phyloP scores from a whole-genome alignment of 2,329 filamentous ascomycete genomes.

The Trichoderma aggressivum region DNA sequence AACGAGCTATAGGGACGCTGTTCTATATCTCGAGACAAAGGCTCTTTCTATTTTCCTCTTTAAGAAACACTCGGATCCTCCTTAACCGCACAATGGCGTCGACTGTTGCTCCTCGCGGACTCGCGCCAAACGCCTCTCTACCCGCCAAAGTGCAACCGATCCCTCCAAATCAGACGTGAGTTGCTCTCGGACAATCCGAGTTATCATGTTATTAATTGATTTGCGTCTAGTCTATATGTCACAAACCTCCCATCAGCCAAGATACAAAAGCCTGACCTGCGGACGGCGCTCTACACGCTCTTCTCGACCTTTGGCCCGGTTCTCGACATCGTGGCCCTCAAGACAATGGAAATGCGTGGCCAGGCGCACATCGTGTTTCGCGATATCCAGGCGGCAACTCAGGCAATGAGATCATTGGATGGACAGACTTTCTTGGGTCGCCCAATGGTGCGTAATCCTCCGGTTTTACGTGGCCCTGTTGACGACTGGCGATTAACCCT shows the following conservation, averaged over 20 bases:
- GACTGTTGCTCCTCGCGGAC: slow-evolving; percentile 39
- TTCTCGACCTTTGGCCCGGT: slow-evolving; percentile 93
- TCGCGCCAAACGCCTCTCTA: slow-evolving; percentile 41
- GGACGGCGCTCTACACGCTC: slow-evolving; percentile 83
- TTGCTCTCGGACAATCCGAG: slow-evolving; percentile 23
- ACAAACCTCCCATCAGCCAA: slow-evolving; percentile 83
- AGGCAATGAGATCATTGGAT: slow-evolving; percentile 86
- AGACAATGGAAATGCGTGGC: slow-evolving; percentile 88
- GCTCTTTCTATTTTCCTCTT: neutral
- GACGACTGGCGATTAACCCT: neutral
- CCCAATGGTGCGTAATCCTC: slow-evolving; percentile 64
- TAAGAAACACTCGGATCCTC: neutral
- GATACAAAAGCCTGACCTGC: slow-evolving; percentile 82
- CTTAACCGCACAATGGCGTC: slow-evolving; percentile 32
- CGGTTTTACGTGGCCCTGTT: neutral
- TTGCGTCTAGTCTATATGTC: slow-evolving; percentile 69
- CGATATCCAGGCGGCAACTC: slow-evolving; percentile 86
- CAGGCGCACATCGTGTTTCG: slow-evolving; percentile 92
- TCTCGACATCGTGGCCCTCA: slow-evolving; percentile 85
- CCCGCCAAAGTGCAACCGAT: slow-evolving; percentile 52
- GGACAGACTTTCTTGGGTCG: slow-evolving; percentile 82
- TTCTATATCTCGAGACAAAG: neutral
- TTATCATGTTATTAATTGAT: slow-evolving; percentile 1
- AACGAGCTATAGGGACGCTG: neutral
- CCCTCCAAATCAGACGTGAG: slow-evolving; percentile 74